These are phyloP conservation scores for Phytophthora constricta DNA, from an alignment of 352 stramenopile species.

Conservation along the genomic window DNA sequence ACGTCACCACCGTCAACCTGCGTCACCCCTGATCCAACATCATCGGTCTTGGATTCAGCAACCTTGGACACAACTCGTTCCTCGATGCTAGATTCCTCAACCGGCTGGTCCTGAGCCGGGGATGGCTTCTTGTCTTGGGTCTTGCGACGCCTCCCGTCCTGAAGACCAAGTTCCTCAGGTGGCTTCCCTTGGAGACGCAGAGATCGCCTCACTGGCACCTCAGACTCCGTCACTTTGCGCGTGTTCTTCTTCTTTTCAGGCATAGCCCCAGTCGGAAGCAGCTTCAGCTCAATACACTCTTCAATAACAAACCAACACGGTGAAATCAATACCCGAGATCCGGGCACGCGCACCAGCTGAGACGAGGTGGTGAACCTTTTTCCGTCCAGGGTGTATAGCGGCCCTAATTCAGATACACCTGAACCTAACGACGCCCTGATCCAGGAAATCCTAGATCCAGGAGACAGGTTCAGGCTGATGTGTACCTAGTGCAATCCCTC, in stretches of 20 bases:
- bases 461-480: too few relatives aligned
- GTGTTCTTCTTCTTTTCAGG: not conserved
- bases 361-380: not conserved
- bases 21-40: not conserved
- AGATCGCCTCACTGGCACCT: not conserved
- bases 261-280: not conserved
- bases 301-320: not conserved
- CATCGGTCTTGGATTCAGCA: not conserved
- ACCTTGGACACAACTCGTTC: not conserved
- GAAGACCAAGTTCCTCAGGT: not conserved
- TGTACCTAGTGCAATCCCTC: too few relatives aligned
- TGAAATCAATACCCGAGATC: not conserved
- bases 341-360: not conserved
- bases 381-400: not conserved
- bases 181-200: not conserved
- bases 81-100: not conserved
- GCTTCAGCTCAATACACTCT: not conserved
- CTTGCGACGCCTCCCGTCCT: not conserved
- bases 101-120: not conserved
- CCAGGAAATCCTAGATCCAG: too few relatives aligned
- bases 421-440: too few relatives aligned
- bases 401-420: too few relatives aligned
- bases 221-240: not conserved
- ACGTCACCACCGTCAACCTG: not conserved
- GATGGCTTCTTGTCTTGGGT: not conserved